phyloP scores from a whole-genome alignment of 1,284 basidiomycete genomes.

The Malassezia slooffiae region DNA sequence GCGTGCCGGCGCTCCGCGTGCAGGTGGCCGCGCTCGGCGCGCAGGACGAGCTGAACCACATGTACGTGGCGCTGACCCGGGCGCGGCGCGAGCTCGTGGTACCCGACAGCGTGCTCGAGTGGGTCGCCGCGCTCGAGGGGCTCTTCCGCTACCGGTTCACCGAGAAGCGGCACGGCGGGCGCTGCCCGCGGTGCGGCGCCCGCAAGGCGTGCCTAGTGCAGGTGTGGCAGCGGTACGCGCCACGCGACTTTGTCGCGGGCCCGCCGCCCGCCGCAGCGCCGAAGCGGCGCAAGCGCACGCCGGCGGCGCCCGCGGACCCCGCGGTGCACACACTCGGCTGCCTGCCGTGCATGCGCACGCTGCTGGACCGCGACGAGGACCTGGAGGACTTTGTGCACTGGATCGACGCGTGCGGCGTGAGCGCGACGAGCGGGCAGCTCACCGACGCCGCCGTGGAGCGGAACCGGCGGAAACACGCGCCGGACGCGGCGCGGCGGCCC shows the following conservation, averaged over 20 bases:
- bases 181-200: not conserved
- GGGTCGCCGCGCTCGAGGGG: slow-evolving; percentile 28
- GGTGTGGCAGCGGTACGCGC: slow-evolving; percentile 1
- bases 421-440: slow-evolving; percentile 8
- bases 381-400: slow-evolving; percentile 15
- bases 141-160: slow-evolving; percentile 16
- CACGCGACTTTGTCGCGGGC: too few relatives aligned
- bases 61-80: slow-evolving; percentile 34
- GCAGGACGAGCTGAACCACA: slow-evolving; percentile 34
- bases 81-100: slow-evolving; percentile 27
- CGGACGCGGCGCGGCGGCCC: too few relatives aligned
- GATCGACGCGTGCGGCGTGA: slow-evolving; percentile 13
- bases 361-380: slow-evolving; percentile 8
- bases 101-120: slow-evolving; percentile 19
- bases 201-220: slow-evolving; percentile 1
- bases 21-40: slow-evolving; percentile 19
- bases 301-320: slow-evolving; percentile 1
- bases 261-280: too few relatives aligned
- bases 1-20: not conserved
- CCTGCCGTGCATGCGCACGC: slow-evolving; percentile 9
- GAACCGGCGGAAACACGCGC: not conserved
- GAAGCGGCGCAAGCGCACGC: too few relatives aligned
- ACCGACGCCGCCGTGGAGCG: slow-evolving; percentile 2
- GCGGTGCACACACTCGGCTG: slow-evolving; percentile 3
- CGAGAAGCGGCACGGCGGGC: not conserved